Evolutionary conservation across 140 eudicot genomes (phyloP), one percentile per base, ranked within the genome.

Genomic region (Anethum foeniculum): DNA sequence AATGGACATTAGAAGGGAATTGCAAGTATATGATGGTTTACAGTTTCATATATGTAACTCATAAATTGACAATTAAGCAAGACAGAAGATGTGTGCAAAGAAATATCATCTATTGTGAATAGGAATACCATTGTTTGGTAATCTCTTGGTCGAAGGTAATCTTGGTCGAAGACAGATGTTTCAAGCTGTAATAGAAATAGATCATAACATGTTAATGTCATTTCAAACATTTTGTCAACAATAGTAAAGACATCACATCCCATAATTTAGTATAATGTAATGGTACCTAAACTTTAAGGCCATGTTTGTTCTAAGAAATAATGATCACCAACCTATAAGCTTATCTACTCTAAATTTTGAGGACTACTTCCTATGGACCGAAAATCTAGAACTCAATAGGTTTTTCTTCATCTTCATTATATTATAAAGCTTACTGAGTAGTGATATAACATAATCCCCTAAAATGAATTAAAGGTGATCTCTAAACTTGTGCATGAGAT

Each of bases 51-150:
- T 10, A 60, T 62, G 13, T 0, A 15, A 12, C 15, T 28, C 30
- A 71, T 46, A 30, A n/a, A 32, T 41, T 12, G 18, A 15, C 32
- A 77, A 52, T 71, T 32, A 77, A 30, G 43, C 75, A 51, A 77
- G 52, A 76, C 9, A 34, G 38, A 34, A 34, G 38, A 34, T 19
- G 2, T 3, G 16, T 46, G 60, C 43, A 48, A 75, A 27, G 23
- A 75, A 13, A 28, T 48, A 48, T 27, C 36, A 75, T 27, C 18
- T 47, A 23, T 25, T 12, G 38, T 75, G 76, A 46, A 23, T 69
- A 58, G 76, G 23, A 15, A 19, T 88, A 88, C 91, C 91, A 88
- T 88, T 84, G 72, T 77, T 16, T 16, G 46, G 48, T 41, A 80
- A 78, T 21, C 80, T 72, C 79, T 71, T 41, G 77, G 77, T 79